These are phyloP conservation scores for Oldenlandia corymbosa DNA, from an alignment of 257 asterid species.

Conservation along the genomic window DNA sequence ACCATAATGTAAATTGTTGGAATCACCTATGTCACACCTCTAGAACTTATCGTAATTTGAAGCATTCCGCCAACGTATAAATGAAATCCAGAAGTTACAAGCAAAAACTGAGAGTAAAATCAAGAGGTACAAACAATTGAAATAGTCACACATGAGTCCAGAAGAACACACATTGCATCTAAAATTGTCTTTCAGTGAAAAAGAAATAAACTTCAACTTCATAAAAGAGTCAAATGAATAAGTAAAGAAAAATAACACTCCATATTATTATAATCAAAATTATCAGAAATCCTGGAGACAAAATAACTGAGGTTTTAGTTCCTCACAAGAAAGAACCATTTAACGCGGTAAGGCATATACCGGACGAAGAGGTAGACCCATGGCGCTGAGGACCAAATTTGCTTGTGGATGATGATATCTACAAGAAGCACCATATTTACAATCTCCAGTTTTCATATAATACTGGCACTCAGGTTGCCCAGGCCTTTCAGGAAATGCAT, in stretches of 20 bases:
- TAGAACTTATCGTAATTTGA: neutral
- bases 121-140: neutral
- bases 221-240: neutral
- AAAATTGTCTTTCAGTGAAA: neutral
- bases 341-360: conserved; percentile 25
- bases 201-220: neutral
- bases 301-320: neutral
- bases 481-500: conserved; percentile 72
- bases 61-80: neutral
- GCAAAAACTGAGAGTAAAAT: neutral
- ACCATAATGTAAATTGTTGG: too few relatives aligned
- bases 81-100: neutral
- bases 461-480: conserved; percentile 83
- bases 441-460: conserved; percentile 78
- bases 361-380: conserved; percentile 90
- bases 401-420: conserved; percentile 82
- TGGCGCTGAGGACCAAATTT: conserved; percentile 59
- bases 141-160: too few relatives aligned
- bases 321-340: neutral
- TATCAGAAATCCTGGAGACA: neutral
- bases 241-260: neutral
- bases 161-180: neutral
- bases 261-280: neutral
- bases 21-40: neutral
- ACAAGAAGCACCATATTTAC: conserved; percentile 85